These are phyloP conservation scores for Podospora anserina DNA, from an alignment of 495 filamentous ascomycete genomes.

Conservation along the genomic window DNA sequence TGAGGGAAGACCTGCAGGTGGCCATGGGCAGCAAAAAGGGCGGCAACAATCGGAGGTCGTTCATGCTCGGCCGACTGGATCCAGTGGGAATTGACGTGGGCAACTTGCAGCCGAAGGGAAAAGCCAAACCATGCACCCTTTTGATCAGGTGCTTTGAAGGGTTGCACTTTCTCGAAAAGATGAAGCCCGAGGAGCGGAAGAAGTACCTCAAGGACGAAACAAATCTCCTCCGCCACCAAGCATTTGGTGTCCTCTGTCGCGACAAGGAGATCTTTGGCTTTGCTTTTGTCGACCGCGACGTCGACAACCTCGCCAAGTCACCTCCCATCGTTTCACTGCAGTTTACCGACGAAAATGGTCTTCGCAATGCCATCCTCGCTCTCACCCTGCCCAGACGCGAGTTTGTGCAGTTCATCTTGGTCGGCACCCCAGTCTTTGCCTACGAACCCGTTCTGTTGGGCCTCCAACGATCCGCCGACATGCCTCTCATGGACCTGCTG, in stretches of 20 bases:
- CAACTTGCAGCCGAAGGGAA: conserved; percentile 18
- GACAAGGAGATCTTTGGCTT: conserved; percentile 58
- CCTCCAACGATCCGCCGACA: conserved; percentile 53
- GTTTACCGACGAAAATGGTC: conserved; percentile 41
- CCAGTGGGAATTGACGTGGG: conserved; percentile 31
- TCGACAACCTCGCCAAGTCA: conserved; percentile 45
- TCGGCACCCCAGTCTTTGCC: conserved; percentile 66
- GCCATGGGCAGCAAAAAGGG: conserved; percentile 45
- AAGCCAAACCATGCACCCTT: conserved; percentile 42
- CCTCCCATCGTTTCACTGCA: conserved; percentile 54
- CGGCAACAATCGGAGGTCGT: conserved; percentile 32
- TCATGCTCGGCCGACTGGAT: conserved; percentile 26
- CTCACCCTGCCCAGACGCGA: conserved; percentile 43
- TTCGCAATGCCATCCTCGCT: conserved; percentile 35
- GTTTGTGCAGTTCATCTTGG: conserved; percentile 49
- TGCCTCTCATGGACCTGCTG: conserved; percentile 54
- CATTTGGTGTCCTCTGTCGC: conserved; percentile 58
- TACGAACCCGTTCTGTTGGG: conserved; percentile 66
- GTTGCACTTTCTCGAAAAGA: conserved; percentile 41
- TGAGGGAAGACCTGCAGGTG: conserved; percentile 58
- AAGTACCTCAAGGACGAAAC: conserved; percentile 47
- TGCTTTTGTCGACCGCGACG: conserved; percentile 56
- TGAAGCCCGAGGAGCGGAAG: conserved; percentile 37
- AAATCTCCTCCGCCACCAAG: conserved; percentile 55
- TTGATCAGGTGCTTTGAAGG: conserved; percentile 44